Evolutionary conservation across 208 protist species (phyloP).

Genomic region (Vickermania ingenoplastis): DNA sequence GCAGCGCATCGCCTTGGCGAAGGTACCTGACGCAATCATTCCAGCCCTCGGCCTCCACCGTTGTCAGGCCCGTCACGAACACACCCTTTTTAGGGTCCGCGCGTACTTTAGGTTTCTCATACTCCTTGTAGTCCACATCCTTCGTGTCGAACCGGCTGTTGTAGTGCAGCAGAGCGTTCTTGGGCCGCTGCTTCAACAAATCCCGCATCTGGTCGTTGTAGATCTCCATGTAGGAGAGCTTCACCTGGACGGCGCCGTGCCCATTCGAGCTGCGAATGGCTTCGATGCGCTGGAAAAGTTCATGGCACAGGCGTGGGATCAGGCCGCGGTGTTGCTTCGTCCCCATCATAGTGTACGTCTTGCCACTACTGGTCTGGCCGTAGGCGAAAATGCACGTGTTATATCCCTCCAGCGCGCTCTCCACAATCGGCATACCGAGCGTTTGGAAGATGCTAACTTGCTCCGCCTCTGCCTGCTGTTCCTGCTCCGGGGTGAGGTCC

Average conservation of each 20-base stretch:
- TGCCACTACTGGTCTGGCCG: slow-evolving; percentile 86
- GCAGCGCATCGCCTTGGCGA: slow-evolving; percentile 50
- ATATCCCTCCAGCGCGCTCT: slow-evolving; percentile 40
- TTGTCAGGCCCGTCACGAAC: slow-evolving; percentile 78
- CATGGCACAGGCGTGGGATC: slow-evolving; percentile 51
- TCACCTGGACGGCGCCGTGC: slow-evolving; percentile 14
- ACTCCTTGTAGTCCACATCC: slow-evolving; percentile 35
- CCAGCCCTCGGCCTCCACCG: slow-evolving; percentile 45
- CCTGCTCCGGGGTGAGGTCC: slow-evolving; percentile 11
- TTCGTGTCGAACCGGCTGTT: slow-evolving; percentile 45
- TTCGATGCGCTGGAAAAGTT: slow-evolving; percentile 36
- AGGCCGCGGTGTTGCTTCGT: slow-evolving; percentile 53
- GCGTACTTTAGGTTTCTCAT: slow-evolving; percentile 54
- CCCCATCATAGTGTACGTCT: slow-evolving; percentile 92
- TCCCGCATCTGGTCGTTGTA: slow-evolving; percentile 83
- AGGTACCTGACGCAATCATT: slow-evolving; percentile 59
- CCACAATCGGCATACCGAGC: slow-evolving; percentile 33
- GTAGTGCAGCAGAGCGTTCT: slow-evolving; percentile 44
- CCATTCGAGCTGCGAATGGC: background rate
- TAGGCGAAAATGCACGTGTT: slow-evolving; percentile 88
- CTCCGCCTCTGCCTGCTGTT: slow-evolving; percentile 35
- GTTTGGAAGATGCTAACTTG: slow-evolving; percentile 39
- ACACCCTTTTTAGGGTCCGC: slow-evolving; percentile 48
- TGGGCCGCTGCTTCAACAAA: slow-evolving; percentile 53
- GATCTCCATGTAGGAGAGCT: slow-evolving; percentile 82